Base-by-base conservation (phyloP, 208 protist species). In the Leishmania major region DNA sequence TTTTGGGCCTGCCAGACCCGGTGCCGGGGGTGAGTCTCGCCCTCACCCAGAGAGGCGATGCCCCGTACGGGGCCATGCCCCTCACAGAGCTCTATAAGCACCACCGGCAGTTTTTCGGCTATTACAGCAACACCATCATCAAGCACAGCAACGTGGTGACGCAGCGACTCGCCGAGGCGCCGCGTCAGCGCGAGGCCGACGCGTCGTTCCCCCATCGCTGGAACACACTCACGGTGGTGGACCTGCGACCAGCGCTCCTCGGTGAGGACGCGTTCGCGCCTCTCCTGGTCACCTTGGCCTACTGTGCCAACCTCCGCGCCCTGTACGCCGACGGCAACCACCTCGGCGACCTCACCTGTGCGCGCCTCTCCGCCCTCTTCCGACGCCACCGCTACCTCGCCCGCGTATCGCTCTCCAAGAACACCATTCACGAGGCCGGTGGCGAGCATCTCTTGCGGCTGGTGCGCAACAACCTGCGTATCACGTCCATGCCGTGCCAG, bases 391-490 rank as follows among this genome's bases (percentile, higher is more conserved):
- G 90, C 81, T 89, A 91, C 78, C 87, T 97, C 25, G 71, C 79
- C 17, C 69, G 79, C 72, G 25, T 97, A 5, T 93, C 88, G 0
- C 71, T 96, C 6, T 55, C 71, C 19, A 79, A 83, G 28, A 97
- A 97, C 82, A 70, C 73, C 69, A 84, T 97, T 2, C 90, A 96
- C 81, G 95, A 97, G 76, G 84, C 84, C 17, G 95, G 95, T 35
- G 95, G 86, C 2, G 91, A 92, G 79, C 87, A 93, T 67, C 88
- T 97, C 43, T 74, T 96, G 77, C 91, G 91, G 2, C 90, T 97
- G 28, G 82, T 87, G 64, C 90, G 91, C 45, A 82, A 88, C 72
- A 96, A 97, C 82, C 90, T 81, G 8, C 80, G 88, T 35, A 60
- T 97, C 49, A 87, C 83, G 7, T 62, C 71, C 7, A 15, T 97